Evolutionary conservation across 2,329 filamentous ascomycete genomes (phyloP).

Genomic region (Huntiella savannae): DNA sequence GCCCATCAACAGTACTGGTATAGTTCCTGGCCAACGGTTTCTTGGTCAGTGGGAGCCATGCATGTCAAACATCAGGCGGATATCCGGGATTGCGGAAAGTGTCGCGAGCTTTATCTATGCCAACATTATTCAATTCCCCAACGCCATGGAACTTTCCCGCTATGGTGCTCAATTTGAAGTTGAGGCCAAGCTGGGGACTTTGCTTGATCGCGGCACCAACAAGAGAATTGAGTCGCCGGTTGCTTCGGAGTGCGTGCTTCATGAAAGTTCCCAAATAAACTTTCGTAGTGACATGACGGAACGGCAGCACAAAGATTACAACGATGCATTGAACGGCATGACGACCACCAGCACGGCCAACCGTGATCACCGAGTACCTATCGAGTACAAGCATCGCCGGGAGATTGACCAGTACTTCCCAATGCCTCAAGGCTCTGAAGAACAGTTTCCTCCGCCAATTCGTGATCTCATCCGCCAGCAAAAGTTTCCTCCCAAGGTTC

Average conservation of each 20-base stretch:
- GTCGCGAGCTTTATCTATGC: conserved; percentile 69
- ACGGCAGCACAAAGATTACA: conserved; percentile 67
- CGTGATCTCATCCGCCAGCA: conserved; percentile 3
- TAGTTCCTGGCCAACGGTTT: conserved; percentile 13
- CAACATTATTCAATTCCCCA: conserved; percentile 47
- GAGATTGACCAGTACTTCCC: conserved; percentile 76
- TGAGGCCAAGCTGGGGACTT: conserved; percentile 76
- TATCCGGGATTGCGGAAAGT: conserved; percentile 53
- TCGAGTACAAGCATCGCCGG: conserved; percentile 65
- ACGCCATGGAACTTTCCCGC: conserved; percentile 42
- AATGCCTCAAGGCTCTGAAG: conserved; percentile 39
- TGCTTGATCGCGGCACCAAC: conserved; percentile 55
- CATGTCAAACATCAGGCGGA: conserved; percentile 50
- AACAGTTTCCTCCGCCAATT: conserved; percentile 12
- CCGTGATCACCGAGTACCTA: conserved; percentile 32
- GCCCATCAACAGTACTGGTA: neutral
- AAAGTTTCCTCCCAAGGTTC: conserved; percentile 37
- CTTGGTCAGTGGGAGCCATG: conserved; percentile 45
- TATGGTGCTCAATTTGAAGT: conserved; percentile 67
- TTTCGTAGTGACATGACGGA: conserved; percentile 87
- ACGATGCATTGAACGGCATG: conserved; percentile 61
- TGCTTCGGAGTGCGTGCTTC: conserved; percentile 50
- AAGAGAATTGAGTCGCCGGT: conserved; percentile 50
- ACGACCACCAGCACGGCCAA: conserved; percentile 21
- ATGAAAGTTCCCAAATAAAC: conserved; percentile 37